Conservation (phyloP, 345 rosid genomes). For the Sisymbrium irio region DNA sequence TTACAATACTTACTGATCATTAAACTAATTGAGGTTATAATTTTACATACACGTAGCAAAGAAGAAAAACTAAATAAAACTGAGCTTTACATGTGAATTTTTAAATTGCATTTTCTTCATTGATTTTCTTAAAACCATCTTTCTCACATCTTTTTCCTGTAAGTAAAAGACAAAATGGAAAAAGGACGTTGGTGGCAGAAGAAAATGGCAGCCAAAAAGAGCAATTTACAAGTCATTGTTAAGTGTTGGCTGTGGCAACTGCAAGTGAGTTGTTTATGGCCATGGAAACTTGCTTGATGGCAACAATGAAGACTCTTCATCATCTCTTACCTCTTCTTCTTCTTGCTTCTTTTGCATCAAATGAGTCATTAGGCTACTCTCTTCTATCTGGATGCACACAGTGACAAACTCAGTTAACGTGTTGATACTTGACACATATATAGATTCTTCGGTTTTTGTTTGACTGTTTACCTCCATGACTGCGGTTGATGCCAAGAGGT, state of each 20-base stretch:
- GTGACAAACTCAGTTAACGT: background rate
- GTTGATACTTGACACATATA: background rate
- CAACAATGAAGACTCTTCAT: slow-evolving; percentile 31
- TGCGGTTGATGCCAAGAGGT: slow-evolving; percentile 61
- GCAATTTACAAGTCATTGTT: slow-evolving; percentile 40
- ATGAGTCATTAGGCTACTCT: slow-evolving; percentile 60
- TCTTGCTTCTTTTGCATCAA: slow-evolving; percentile 58
- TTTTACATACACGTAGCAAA: background rate
- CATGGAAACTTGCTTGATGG: slow-evolving; percentile 32
- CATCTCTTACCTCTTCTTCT: slow-evolving; percentile 31
- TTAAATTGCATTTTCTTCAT: slow-evolving; percentile 7
- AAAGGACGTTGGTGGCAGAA: slow-evolving; percentile 18
- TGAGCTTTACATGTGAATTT: background rate
- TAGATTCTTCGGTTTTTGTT: background rate
- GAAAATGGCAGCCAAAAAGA: slow-evolving; percentile 1
- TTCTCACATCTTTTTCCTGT: slow-evolving; percentile 33
- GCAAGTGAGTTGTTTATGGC: slow-evolving; percentile 23
- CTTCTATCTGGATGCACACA: slow-evolving; percentile 45
- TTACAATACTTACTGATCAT: slow-evolving; percentile 1
- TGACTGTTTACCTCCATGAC: slow-evolving; percentile 59
- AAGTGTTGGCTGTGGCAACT: slow-evolving; percentile 32
- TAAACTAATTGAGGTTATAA: slow-evolving; percentile 7
- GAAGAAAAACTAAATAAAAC: background rate
- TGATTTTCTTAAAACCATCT: slow-evolving; percentile 3
- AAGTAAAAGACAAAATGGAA: slow-evolving; percentile 19